Conservation (phyloP, 108 stramenopile genomes). For the Schizochytrium sp. region DNA sequence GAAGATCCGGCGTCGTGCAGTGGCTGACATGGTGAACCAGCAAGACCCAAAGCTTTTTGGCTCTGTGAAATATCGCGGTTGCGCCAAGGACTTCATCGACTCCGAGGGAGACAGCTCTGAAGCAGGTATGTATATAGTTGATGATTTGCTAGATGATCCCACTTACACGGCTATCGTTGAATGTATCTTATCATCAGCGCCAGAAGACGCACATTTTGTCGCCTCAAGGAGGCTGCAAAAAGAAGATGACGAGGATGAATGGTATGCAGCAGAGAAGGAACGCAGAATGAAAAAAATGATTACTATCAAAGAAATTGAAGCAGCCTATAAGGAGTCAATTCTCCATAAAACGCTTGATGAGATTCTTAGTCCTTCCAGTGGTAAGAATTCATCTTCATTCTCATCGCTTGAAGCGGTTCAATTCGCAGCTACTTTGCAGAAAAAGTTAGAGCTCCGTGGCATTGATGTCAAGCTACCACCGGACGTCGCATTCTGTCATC, state of each 20-base stretch:
- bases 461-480: background rate
- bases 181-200: no score
- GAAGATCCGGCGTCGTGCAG: slow-evolving; percentile 88
- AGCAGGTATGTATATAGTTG: background rate
- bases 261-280: no score
- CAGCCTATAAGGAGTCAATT: background rate
- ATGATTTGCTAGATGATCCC: no score
- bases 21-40: background rate
- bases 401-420: slow-evolving; percentile 18
- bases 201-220: no score
- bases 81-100: background rate
- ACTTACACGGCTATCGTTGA: no score
- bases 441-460: background rate
- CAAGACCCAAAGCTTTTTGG: background rate
- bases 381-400: background rate
- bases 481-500: background rate
- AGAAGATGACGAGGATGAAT: no score
- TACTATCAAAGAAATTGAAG: no score
- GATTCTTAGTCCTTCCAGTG: background rate
- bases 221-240: no score
- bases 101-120: background rate
- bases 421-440: background rate
- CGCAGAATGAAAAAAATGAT: no score
- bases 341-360: background rate
- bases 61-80: background rate